Evolutionary conservation across 768 basidiomycete species (phyloP).

Genomic region (Pleurotus tuber-regium): DNA sequence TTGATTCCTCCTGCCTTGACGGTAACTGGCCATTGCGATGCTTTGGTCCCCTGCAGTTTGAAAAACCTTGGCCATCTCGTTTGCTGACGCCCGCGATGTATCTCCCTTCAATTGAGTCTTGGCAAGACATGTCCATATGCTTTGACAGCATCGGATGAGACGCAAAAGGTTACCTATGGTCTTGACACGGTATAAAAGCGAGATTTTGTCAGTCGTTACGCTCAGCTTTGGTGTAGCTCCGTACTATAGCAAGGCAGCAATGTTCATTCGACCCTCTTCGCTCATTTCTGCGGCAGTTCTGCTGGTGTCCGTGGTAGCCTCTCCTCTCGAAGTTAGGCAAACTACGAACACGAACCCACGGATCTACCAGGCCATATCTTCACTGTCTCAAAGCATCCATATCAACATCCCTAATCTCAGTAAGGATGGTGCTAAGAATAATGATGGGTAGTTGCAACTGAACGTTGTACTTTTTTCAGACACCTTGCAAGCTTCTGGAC

Average conservation of each 20-base stretch:
- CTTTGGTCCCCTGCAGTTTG: not conserved
- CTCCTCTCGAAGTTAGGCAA: conserved; percentile 27
- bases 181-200: not conserved
- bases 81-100: too few species aligned
- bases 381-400: conserved; percentile 21
- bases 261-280: conserved; percentile 4
- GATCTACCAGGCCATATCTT: conserved; percentile 24
- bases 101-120: not conserved
- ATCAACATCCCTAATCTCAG: conserved; percentile 23
- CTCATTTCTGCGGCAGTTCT: conserved; percentile 25
- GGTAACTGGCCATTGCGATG: not conserved
- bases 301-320: conserved; percentile 24
- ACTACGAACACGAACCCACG: conserved; percentile 29
- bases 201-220: not conserved
- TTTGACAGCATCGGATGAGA: not conserved
- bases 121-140: not conserved
- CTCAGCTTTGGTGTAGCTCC: too few species aligned
- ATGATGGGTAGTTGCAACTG: not conserved
- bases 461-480: conserved; percentile 14
- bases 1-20: not conserved
- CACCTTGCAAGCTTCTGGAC: conserved; percentile 27
- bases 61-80: not conserved
- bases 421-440: conserved; percentile 12
- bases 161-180: not conserved
- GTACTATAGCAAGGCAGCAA: not conserved